Evolutionary conservation across 352 stramenopile genomes (phyloP), one percentile per base, ranked within the genome.

Genomic region (Globisporangium radiosum): DNA sequence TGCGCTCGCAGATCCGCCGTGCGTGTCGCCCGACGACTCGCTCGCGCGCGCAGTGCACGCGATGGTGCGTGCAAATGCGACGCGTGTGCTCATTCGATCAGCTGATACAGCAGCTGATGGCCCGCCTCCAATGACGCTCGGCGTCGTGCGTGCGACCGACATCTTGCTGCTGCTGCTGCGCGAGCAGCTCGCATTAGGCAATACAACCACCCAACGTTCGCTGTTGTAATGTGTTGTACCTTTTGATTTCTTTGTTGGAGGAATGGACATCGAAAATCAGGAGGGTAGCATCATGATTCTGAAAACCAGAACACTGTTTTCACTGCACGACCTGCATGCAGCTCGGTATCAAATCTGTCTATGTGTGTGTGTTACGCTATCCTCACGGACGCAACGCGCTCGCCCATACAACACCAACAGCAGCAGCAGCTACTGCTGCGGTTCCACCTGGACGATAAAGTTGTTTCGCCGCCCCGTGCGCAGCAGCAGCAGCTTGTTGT

Each of bases 381-480:
- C 25, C 25, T 33, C 25, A 33, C 25, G 25, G 25, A 33, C 25
- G 25, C 25, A 33, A 33, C 25, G 25, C 25, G 25, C 25, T 33
- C 25, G 25, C 25, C 25, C 25, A 33, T 33, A 33, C 25, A 33
- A 1, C 25, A 33, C 1, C 25, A 33, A 3, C 25, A 33, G 25
- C 25, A 33, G 25, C 25, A 33, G 2, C 25, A 33, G 25, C 25
- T 33, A 33, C 25, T 33, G 25, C 25, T 33, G 25, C 25, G 25
- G 25, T 33, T 33, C 25, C 25, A 87, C 64, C 47, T 84, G 73
- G 9, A 94, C 66, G 38, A 94, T 84, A 54, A 87, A 88, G 66
- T 92, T 92, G 67, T 92, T 92, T 59, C 84, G 73, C 59, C 82
- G 77, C 3, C 86, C 86, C 19, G 78, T 74, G 51, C 86, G 84